phyloP scores from a whole-genome alignment of 2,329 filamentous ascomycete genomes.

The Paraphaeosphaeria sporulosa region DNA sequence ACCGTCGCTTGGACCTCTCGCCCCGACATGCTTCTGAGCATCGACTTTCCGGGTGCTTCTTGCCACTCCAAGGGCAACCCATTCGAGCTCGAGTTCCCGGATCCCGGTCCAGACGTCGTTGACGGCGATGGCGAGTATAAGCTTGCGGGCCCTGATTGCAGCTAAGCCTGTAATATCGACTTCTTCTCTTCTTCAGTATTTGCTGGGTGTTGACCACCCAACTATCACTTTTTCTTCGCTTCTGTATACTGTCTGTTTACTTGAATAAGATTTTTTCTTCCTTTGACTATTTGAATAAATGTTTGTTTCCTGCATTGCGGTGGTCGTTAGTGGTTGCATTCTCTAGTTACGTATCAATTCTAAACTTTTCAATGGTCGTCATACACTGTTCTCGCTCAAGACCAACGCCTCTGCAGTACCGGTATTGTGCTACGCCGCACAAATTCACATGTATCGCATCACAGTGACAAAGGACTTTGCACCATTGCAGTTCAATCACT shows the following conservation, averaged over 20 bases:
- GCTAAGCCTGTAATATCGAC: neutral
- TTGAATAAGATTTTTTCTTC: neutral
- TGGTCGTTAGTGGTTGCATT: neutral
- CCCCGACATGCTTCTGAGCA: conserved; percentile 52
- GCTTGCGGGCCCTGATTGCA: conserved; percentile 48
- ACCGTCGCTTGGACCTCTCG: conserved; percentile 48
- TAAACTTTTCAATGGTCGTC: neutral
- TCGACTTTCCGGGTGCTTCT: conserved; percentile 48
- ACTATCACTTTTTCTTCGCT: neutral
- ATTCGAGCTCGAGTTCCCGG: conserved; percentile 54
- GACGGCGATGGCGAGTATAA: conserved; percentile 54
- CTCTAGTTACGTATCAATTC: neutral
- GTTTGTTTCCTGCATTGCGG: neutral
- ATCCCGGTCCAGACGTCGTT: conserved; percentile 54
- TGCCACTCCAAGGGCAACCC: conserved; percentile 47
- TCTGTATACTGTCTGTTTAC: neutral
- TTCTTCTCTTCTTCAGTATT: neutral
- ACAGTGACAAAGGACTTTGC: no score
- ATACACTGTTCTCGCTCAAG: neutral
- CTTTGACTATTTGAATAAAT: no score
- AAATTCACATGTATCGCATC: no score
- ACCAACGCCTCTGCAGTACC: neutral
- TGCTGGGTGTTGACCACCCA: conserved; percentile 4
- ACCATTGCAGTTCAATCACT: no score
- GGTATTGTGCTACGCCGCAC: neutral